Evolutionary conservation across 2,329 filamentous ascomycete species (phyloP).

Genomic region (Stemphylium lycopersici): DNA sequence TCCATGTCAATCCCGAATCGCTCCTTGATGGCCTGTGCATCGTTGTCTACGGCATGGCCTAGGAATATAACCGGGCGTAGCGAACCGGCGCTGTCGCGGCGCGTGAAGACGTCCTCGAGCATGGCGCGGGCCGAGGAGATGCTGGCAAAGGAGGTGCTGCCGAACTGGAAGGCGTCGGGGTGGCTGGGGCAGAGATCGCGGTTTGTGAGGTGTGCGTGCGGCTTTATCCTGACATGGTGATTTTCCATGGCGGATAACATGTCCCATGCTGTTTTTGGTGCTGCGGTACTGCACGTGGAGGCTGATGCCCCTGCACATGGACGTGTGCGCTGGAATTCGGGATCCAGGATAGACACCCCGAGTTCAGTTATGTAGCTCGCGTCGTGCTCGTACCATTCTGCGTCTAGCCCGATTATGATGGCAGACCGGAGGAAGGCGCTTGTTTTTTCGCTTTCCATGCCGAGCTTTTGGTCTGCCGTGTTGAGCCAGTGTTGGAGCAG

Average conservation of each 20-base stretch:
- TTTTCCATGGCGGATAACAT: conserved; percentile 3
- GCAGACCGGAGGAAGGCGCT: conserved; percentile 7
- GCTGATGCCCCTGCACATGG: too few relatives aligned
- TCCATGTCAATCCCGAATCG: conserved; percentile 22
- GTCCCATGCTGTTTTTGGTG: conserved; percentile 1
- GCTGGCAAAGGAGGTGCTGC: conserved; percentile 20
- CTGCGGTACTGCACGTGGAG: too few relatives aligned
- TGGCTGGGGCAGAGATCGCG: conserved; percentile 11
- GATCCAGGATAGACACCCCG: conserved; percentile 19
- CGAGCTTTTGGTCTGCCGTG: background rate
- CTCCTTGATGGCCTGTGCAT: conserved; percentile 20
- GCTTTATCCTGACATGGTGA: conserved; percentile 21
- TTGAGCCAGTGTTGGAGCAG: conserved; percentile 7
- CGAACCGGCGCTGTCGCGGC: background rate
- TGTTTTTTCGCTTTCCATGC: background rate
- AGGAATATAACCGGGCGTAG: conserved; percentile 26
- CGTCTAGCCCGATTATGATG: conserved; percentile 21
- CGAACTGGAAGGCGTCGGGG: conserved; percentile 24
- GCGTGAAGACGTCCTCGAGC: conserved; percentile 11
- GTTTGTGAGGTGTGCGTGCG: conserved; percentile 24
- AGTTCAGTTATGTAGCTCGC: conserved; percentile 21
- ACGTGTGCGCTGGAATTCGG: too few relatives aligned
- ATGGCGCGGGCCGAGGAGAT: conserved; percentile 5
- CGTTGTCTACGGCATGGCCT: conserved; percentile 26
- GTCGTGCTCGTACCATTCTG: conserved; percentile 26